Base-by-base conservation (phyloP, 208 protist genomes). In the Kentomonas sorsogonicus region DNA sequence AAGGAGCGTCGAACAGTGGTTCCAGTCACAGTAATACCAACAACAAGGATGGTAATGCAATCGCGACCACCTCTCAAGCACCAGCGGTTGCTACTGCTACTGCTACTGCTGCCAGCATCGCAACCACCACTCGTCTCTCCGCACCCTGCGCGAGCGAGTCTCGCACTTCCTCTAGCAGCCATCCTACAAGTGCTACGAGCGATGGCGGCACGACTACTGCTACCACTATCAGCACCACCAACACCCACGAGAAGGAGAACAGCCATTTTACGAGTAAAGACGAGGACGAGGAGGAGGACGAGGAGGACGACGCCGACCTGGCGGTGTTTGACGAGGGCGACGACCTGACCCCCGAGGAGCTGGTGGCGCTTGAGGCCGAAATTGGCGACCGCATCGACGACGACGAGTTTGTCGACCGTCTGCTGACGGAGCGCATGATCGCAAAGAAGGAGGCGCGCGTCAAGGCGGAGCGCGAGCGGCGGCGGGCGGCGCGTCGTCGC, bases 341-440 rank as follows among this genome's bases (percentile, higher is more conserved):
- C 25, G 73, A 82, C 20, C 70, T 94, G 15, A 91, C 81, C 9
- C 81, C 90, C 54, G 88, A 86, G 23, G 84, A 94, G 68, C 73
- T 94, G 11, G 63, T 86, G 23, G 73, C 72, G 6, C 82, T 91
- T 41, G 87, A 91, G 50, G 67, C 53, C 36, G 79, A 90, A 51
- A 65, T 91, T 26, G 79, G 68, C 22, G 81, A 86, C 16, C 65
- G 56, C n/a, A 70, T 89, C 47, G 78, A 90, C 48, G 78, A 84
- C 46, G 81, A 84, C 51, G 82, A 76, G 10, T 68, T 77, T 40
- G 82, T 89, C 11, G 83, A 94, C 69, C 62, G 69, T 27, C 30
- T 91, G 30, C 86, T 94, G 77, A 86, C 72, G 53, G 75, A 84
- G 51, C 76, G 72, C 47, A 74, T 94, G 59, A 87, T 94, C 22